phyloP scores from a whole-genome alignment of 345 rosid species.

The Dipteronia dyeriana region DNA sequence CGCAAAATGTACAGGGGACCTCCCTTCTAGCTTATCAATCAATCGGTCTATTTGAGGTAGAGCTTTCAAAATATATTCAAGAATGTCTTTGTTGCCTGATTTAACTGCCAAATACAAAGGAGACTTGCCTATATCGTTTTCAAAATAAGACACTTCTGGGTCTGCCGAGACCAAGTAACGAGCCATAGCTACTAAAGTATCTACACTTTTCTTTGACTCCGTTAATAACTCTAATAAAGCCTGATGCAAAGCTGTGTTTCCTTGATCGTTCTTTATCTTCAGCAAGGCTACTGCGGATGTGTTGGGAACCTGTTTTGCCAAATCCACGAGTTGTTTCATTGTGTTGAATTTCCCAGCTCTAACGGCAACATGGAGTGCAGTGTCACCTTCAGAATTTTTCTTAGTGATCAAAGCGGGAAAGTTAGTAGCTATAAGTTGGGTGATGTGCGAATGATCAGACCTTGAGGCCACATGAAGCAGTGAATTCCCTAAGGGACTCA shows the following conservation, averaged over 20 bases:
- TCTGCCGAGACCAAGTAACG: no score
- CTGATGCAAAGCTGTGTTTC: slow-evolving; percentile 34
- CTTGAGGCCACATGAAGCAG: slow-evolving; percentile 10
- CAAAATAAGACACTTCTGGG: no score
- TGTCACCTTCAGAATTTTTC: slow-evolving; percentile 21
- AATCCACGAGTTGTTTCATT: slow-evolving; percentile 1
- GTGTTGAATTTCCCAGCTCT: slow-evolving; percentile 16
- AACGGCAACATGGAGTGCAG: slow-evolving; percentile 33
- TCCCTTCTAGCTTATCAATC: no score
- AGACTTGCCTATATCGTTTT: slow-evolving; percentile 16
- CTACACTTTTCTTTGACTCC: no score
- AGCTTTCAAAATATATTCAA: not conserved
- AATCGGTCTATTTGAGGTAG: no score
- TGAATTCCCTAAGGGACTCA: slow-evolving; percentile 6
- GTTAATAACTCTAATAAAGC: not conserved
- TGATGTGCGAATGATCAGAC: not conserved
- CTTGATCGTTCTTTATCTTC: slow-evolving; percentile 22
- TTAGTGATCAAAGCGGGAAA: not conserved
- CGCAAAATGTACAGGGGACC: slow-evolving; percentile 1
- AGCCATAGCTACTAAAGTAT: no score
- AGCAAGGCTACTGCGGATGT: not conserved
- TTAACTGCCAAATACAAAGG: slow-evolving; percentile 23
- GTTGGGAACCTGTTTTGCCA: not conserved
- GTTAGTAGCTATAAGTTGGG: not conserved
- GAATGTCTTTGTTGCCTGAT: not conserved